Evolutionary conservation across 805 yeast species (phyloP), one percentile per base, ranked within the genome.

Genomic region (Wickerhamiella domercqiae): DNA sequence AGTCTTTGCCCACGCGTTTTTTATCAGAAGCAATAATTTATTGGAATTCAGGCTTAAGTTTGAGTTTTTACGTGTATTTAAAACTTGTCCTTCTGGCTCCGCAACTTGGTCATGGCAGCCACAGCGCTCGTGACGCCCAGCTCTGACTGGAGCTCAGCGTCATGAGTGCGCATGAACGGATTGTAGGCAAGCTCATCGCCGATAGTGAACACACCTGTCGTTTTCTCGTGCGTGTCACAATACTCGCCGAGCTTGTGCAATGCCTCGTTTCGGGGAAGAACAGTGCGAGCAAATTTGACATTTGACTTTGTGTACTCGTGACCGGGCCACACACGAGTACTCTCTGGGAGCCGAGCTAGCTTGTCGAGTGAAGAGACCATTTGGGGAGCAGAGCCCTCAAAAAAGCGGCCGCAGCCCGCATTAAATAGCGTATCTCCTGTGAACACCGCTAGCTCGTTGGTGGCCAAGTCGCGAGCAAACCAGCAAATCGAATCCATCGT

Each of bases 401-500:
- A 90, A 59, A 90, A 90, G 38, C 97, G 67, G 7, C 99, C 99
- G 55, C 96, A 86, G 2, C 99, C 99, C 31, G 87, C 81, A 32
- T 71, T 79, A 60, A 90, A 90, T 31, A 90, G 63, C 0, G 98
- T 90, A 58, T 90, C 99, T 9, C 99, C 99, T 0, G 96, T 82
- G 60, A 90, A 83, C 2, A 90, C 84, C 3, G 78, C 84, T 45
- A 64, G 66, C 47, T 83, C 72, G 24, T 65, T 67, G 1, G 84
- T 71, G 25, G 56, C 54, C n/a, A 55, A 47, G 54, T 87, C 97
- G 34, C 63, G 62, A 0, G 71, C 83, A 49, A 59, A 78, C 58
- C 83, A 90, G 53, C 97, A 87, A 42, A 90, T 80, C 3, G 94
- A 82, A 59, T 90, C 99, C 58, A 79, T 90, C 0, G 99, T 90